These are phyloP conservation scores for Nymphaea thermarum DNA, from an alignment of 164 flowering plant species.

Conservation along the genomic window DNA sequence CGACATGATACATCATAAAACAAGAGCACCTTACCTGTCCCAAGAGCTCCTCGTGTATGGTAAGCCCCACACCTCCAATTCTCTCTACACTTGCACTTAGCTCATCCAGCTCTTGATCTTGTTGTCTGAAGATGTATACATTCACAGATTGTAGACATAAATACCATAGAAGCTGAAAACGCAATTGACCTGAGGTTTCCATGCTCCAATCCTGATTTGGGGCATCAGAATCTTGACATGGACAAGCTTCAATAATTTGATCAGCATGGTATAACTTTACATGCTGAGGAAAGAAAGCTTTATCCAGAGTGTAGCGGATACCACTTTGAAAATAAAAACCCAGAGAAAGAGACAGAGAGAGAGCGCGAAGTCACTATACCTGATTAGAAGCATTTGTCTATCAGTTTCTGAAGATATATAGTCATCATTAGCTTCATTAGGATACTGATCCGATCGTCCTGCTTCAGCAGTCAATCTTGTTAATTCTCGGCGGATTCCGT, in stretches of 20 bases:
- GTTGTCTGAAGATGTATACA: conserved; percentile 40
- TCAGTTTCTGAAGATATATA: conserved; percentile 81
- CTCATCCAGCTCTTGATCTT: conserved; percentile 93
- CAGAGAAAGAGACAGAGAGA: background rate
- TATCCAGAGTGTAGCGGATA: no score
- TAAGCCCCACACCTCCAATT: conserved; percentile 90
- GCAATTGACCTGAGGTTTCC: no score
- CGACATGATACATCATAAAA: background rate
- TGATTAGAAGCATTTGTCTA: conserved; percentile 68
- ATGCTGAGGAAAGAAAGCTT: no score
- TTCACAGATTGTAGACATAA: background rate
- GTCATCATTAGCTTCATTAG: conserved; percentile 46
- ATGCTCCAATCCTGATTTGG: no score
- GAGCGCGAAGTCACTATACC: conserved; percentile 21
- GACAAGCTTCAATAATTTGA: no score
- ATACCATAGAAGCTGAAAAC: no score
- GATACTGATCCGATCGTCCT: conserved; percentile 30
- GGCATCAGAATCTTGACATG: no score
- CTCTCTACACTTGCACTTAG: conserved; percentile 85
- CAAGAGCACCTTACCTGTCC: conserved; percentile 48
- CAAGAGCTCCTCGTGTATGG: conserved; percentile 91
- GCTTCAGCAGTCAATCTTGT: conserved; percentile 52
- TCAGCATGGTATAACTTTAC: no score
- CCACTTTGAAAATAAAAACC: background rate
- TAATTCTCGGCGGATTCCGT: conserved; percentile 58